These are phyloP conservation scores for Pulveroboletus frians DNA, from an alignment of 768 basidiomycete species.

Conservation along the genomic window DNA sequence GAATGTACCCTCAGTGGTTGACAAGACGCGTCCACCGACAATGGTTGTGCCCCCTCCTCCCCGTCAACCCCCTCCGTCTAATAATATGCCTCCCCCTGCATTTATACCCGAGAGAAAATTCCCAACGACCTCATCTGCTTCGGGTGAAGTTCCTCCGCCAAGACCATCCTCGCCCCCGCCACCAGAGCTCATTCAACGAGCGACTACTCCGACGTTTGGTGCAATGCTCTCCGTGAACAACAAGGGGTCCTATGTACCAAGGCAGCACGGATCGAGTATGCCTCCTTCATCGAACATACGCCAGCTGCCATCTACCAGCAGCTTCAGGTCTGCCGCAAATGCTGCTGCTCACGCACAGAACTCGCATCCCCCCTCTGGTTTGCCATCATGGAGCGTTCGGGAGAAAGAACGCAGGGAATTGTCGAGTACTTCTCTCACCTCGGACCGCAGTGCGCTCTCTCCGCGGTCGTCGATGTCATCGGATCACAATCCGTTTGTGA, in stretches of 20 bases:
- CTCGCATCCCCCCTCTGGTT: slow-evolving; percentile 36
- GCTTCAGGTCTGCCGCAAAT: slow-evolving; percentile 72
- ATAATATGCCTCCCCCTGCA: slow-evolving; percentile 67
- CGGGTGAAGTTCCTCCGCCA: slow-evolving; percentile 66
- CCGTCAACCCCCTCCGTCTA: slow-evolving; percentile 64
- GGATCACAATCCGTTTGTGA: slow-evolving; percentile 53
- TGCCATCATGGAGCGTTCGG: slow-evolving; percentile 47
- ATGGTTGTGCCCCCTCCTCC: slow-evolving; percentile 82
- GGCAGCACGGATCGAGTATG: slow-evolving; percentile 71
- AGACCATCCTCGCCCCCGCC: slow-evolving; percentile 92
- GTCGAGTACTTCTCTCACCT: slow-evolving; percentile 66
- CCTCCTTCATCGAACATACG: slow-evolving; percentile 66
- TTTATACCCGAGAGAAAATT: slow-evolving; percentile 69
- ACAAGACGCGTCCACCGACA: slow-evolving; percentile 80
- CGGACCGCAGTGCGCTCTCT: slow-evolving; percentile 63
- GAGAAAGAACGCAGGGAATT: slow-evolving; percentile 53
- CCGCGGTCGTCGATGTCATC: slow-evolving; percentile 82
- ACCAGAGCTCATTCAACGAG: slow-evolving; percentile 85
- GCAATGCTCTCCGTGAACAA: slow-evolving; percentile 54
- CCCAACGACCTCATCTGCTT: slow-evolving; percentile 38
- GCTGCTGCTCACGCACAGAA: slow-evolving; percentile 49
- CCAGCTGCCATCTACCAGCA: slow-evolving; percentile 72
- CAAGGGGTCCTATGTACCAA: slow-evolving; percentile 40
- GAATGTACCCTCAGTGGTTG: slow-evolving; percentile 48
- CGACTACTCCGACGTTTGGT: slow-evolving; percentile 80